Conservation (phyloP, 345 rosid genomes). For the Populus alba region DNA sequence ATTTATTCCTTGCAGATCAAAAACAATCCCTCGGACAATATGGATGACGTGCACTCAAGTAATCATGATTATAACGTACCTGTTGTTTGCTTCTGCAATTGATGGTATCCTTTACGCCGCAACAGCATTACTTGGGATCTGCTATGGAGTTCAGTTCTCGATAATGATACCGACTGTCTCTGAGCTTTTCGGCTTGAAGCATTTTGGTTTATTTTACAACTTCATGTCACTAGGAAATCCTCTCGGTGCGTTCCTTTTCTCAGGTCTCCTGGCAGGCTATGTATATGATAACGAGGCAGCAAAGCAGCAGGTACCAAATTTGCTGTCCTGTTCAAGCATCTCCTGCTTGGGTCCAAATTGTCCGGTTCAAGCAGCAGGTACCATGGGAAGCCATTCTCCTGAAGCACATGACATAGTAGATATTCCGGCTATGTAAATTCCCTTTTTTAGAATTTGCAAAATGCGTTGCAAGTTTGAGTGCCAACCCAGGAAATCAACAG, state of each 20-base stretch:
- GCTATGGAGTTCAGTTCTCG: constrained; percentile 63
- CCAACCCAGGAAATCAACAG: too few relatives aligned
- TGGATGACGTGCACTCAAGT: constrained; percentile 58
- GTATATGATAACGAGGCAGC: constrained; percentile 57
- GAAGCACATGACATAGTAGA: neutral
- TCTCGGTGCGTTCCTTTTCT: constrained; percentile 61
- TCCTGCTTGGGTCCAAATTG: constrained; percentile 56
- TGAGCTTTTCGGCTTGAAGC: constrained; percentile 62
- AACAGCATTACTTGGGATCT: constrained; percentile 58
- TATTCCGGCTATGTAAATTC: neutral
- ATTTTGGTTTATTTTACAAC: constrained; percentile 53
- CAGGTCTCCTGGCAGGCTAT: constrained; percentile 60
- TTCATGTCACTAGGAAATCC: constrained; percentile 66
- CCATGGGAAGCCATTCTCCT: neutral
- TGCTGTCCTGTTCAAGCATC: constrained; percentile 23
- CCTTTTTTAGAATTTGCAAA: neutral
- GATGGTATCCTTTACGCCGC: constrained; percentile 50
- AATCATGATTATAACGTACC: constrained; percentile 50
- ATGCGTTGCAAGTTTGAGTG: too few relatives aligned
- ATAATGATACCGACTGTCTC: constrained; percentile 66
- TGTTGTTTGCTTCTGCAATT: constrained; percentile 55
- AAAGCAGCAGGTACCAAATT: constrained; percentile 38
- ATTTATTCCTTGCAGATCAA: constrained; percentile 40
- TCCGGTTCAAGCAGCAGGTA: too few relatives aligned
- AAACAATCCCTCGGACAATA: constrained; percentile 49